Percentiles rank a stretch among this genome's conserved stretches.
phyloP scores from a whole-genome alignment of 495 filamentous ascomycete species.

The Tuber melanosporum region DNA sequence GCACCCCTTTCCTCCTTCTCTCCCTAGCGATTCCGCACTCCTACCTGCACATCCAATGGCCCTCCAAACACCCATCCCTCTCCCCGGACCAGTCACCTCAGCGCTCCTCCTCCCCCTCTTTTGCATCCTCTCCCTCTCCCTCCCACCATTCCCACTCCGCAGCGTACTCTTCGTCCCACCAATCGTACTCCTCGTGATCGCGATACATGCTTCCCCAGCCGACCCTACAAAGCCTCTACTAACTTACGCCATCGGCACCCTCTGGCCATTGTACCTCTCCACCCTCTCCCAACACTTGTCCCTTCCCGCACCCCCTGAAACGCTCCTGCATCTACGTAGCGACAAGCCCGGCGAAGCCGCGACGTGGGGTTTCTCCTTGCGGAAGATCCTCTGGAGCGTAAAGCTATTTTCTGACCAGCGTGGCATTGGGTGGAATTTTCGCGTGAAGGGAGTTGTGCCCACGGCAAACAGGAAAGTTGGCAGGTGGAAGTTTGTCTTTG shows the following conservation, averaged over 20 bases:
- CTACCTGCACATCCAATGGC: neutral
- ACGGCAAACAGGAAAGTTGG: slow-evolving; percentile 2
- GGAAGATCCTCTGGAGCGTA: slow-evolving; percentile 26
- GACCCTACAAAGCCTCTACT: slow-evolving; percentile 21
- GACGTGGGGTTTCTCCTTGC: slow-evolving; percentile 20
- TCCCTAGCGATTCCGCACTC: neutral
- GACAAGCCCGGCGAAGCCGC: slow-evolving; percentile 25
- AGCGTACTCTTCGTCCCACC: neutral
- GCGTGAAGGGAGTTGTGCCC: slow-evolving; percentile 15
- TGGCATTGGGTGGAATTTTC: slow-evolving; percentile 25
- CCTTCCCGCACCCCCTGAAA: slow-evolving; percentile 15
- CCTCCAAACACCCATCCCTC: neutral
- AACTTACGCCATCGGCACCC: slow-evolving; percentile 26
- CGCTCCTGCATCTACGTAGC: slow-evolving; percentile 14
- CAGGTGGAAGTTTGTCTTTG: slow-evolving; percentile 10
- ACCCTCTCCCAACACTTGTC: slow-evolving; percentile 29
- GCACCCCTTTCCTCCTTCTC: neutral
- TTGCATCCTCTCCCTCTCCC: slow-evolving; percentile 1
- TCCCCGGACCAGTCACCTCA: neutral
- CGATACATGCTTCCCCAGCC: neutral
- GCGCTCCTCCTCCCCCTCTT: neutral
- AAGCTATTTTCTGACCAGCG: slow-evolving; percentile 20
- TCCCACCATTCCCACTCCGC: neutral
- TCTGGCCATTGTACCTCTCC: slow-evolving; percentile 27
- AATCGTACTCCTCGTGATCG: neutral